Percentiles rank a stretch among this genome's conserved stretches.
These are phyloP conservation scores for Jamesozyma spencerorum DNA, from an alignment of 805 yeast genomes.

Conservation along the genomic window DNA sequence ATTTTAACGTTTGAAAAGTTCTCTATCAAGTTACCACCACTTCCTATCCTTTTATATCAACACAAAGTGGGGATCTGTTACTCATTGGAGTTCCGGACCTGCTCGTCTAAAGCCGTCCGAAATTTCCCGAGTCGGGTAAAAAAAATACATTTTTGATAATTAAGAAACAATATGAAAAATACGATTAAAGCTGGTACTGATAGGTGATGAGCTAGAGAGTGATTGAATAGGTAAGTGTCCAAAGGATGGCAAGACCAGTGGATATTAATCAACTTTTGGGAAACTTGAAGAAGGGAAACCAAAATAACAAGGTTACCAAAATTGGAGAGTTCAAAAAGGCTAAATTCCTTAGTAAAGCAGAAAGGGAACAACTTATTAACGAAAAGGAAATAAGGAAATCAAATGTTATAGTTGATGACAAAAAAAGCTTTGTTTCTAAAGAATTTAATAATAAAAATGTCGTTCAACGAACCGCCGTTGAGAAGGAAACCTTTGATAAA, in stretches of 20 bases:
- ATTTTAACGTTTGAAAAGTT: neutral
- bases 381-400: neutral
- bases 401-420: neutral
- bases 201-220: neutral
- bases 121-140: neutral
- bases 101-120: neutral
- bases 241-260: conserved; percentile 29
- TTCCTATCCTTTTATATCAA: neutral
- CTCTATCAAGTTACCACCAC: neutral
- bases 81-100: neutral
- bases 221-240: neutral
- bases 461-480: too few relatives aligned
- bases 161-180: neutral
- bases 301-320: conserved; percentile 3
- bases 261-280: conserved; percentile 32
- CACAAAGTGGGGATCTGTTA: neutral
- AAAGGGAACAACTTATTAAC: conserved; percentile 27
- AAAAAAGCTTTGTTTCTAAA: too few relatives aligned
- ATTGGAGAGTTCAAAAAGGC: conserved; percentile 22
- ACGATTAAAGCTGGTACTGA: neutral
- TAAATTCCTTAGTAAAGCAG: conserved; percentile 39
- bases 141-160: neutral
- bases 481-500: neutral
- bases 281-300: conserved; percentile 9
- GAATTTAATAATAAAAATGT: too few relatives aligned